These are phyloP conservation scores for Yarrowia sp. DNA, from an alignment of 805 yeast genomes.

Conservation along the genomic window DNA sequence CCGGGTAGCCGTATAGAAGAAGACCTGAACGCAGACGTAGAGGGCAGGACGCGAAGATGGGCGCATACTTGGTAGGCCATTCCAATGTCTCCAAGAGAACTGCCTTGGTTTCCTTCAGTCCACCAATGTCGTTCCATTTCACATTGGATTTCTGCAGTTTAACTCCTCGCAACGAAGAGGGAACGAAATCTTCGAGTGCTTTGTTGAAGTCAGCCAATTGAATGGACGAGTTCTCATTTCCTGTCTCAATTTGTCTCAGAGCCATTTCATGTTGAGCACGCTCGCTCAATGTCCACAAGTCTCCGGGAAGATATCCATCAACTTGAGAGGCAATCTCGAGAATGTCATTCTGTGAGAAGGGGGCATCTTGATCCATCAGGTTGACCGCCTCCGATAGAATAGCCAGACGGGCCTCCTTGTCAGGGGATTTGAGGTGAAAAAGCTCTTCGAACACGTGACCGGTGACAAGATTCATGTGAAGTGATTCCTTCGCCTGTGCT, in stretches of 20 bases:
- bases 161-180: slow-evolving; percentile 85
- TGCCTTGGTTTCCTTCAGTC: slow-evolving; percentile 75
- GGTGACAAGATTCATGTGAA: slow-evolving; percentile 66
- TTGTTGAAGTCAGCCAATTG: slow-evolving; percentile 55
- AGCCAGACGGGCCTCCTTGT: slow-evolving; percentile 62
- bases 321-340: slow-evolving; percentile 68
- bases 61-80: slow-evolving; percentile 97
- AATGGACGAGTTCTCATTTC: slow-evolving; percentile 16
- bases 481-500: slow-evolving; percentile 65
- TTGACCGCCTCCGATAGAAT: slow-evolving; percentile 57
- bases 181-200: slow-evolving; percentile 74
- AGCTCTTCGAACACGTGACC: slow-evolving; percentile 75
- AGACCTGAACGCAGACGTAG: slow-evolving; percentile 88
- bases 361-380: slow-evolving; percentile 50
- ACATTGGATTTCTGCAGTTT: slow-evolving; percentile 78
- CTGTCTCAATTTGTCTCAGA: slow-evolving; percentile 43
- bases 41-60: slow-evolving; percentile 90
- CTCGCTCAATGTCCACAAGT: slow-evolving; percentile 73
- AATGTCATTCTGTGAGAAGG: slow-evolving; percentile 19
- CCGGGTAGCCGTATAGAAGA: slow-evolving; percentile 92
- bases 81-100: slow-evolving; percentile 85
- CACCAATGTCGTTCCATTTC: slow-evolving; percentile 91
- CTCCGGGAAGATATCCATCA: slow-evolving; percentile 90
- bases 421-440: slow-evolving; percentile 70
- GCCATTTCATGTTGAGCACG: slow-evolving; percentile 55